A percentile compares a stretch with the other conserved stretches of the same genome.
These are phyloP conservation scores for Metarhizium brunneum DNA, from an alignment of 2,329 filamentous ascomycete genomes.

Conservation along the genomic window DNA sequence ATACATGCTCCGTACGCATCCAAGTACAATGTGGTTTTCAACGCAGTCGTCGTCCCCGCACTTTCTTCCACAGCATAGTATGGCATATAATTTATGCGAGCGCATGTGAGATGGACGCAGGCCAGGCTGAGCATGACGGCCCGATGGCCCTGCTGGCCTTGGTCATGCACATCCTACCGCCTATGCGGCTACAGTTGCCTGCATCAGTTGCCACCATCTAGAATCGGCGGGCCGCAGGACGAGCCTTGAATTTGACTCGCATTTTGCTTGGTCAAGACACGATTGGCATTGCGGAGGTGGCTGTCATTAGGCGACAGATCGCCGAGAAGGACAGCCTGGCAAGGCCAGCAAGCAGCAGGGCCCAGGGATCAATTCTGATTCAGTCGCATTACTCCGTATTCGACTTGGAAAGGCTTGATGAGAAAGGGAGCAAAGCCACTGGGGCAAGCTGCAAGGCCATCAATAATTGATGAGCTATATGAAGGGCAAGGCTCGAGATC, in stretches of 20 bases:
- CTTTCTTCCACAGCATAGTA: neutral
- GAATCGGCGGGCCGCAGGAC: neutral
- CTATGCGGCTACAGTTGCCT: neutral
- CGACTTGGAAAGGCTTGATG: neutral
- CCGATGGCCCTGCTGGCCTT: neutral
- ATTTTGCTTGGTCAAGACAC: neutral
- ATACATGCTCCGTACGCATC: no score
- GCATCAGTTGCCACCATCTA: neutral
- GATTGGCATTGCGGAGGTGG: neutral
- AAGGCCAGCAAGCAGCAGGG: no score
- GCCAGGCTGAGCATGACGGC: neutral
- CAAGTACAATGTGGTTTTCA: no score
- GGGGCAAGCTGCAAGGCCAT: neutral
- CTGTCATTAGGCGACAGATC: neutral
- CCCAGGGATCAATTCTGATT: no score
- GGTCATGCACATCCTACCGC: neutral
- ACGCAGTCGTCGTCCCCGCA: neutral
- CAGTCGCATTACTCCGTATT: no score
- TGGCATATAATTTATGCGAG: neutral
- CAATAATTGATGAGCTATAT: neutral
- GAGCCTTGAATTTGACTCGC: neutral
- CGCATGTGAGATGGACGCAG: neutral
- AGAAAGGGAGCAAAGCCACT: neutral
- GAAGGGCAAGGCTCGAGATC: neutral
- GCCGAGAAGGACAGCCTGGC: neutral